These are phyloP conservation scores for Canariomyces notabilis DNA, from an alignment of 2,329 filamentous ascomycete genomes.

Conservation along the genomic window DNA sequence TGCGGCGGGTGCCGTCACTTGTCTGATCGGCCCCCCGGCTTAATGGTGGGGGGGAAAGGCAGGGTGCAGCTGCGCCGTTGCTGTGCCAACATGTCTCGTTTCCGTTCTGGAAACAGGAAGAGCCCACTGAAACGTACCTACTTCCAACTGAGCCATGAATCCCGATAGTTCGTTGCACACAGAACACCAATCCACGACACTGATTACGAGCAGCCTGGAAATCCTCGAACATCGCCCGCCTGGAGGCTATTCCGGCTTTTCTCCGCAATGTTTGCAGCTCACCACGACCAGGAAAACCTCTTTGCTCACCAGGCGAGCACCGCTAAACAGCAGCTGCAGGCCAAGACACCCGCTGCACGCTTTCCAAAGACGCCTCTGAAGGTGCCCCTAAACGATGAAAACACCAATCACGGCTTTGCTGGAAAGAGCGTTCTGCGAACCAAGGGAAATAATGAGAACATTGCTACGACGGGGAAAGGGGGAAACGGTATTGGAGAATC, in stretches of 20 bases:
- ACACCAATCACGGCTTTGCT: constrained; percentile 50
- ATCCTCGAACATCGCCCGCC: constrained; percentile 7
- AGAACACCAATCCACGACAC: not conserved
- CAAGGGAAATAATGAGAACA: constrained; percentile 51
- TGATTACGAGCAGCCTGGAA: not conserved
- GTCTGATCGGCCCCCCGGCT: constrained; percentile 23
- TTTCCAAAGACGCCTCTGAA: constrained; percentile 80
- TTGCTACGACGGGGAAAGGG: constrained; percentile 47
- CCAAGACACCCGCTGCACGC: constrained; percentile 74
- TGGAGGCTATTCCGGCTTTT: constrained; percentile 16
- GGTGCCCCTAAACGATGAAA: constrained; percentile 77
- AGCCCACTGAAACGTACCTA: too few species aligned
- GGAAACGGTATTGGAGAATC: constrained; percentile 49
- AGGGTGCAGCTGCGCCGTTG: constrained; percentile 18
- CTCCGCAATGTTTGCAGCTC: constrained; percentile 64
- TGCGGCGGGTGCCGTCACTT: constrained; percentile 22
- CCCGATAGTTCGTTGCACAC: not conserved
- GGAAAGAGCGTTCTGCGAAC: constrained; percentile 56
- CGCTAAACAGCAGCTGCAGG: constrained; percentile 64
- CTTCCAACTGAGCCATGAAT: constrained; percentile 13
- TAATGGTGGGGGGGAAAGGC: constrained; percentile 26
- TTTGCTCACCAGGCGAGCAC: constrained; percentile 67
- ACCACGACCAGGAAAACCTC: constrained; percentile 83
- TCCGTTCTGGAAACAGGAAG: constrained; percentile 7
- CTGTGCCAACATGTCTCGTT: constrained; percentile 20